Conservation (phyloP, 2,329 filamentous ascomycete species). For the Cordyceps fumosorosea region DNA sequence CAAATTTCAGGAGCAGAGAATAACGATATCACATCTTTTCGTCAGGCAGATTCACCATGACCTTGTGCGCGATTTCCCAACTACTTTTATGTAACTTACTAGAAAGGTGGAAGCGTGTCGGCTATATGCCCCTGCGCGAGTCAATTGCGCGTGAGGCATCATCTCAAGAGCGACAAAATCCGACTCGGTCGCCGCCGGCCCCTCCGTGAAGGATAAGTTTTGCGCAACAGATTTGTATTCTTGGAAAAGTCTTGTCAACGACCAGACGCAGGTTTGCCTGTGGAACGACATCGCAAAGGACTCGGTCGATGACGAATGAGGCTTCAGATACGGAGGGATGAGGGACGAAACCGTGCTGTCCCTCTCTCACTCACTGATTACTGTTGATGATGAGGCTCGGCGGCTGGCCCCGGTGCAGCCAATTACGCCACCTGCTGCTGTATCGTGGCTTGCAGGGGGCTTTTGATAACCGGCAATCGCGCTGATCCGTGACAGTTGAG, state of each 20-base stretch:
- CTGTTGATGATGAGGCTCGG: not conserved
- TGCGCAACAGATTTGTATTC: not conserved
- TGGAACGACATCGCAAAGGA: not conserved
- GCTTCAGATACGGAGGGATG: not conserved
- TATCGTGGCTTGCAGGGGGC: conserved; percentile 5
- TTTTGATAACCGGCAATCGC: not conserved
- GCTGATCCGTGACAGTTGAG: not conserved
- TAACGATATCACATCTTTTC: not conserved
- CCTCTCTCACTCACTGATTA: not conserved
- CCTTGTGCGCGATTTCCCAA: not conserved
- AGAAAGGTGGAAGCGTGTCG: not conserved
- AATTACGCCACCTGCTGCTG: not conserved
- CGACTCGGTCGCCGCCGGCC: not conserved
- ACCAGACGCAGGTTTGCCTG: not conserved
- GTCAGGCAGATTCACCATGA: not conserved
- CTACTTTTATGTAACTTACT: not conserved
- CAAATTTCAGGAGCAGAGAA: too few species aligned
- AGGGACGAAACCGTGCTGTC: too few species aligned
- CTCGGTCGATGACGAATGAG: not conserved
- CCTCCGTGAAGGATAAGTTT: not conserved
- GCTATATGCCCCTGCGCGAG: not conserved
- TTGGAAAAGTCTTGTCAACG: not conserved
- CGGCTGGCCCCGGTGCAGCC: not conserved
- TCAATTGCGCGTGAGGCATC: not conserved
- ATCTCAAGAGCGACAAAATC: not conserved